Conservation (phyloP, 257 asterid genomes). For the Gentiana straminea region DNA sequence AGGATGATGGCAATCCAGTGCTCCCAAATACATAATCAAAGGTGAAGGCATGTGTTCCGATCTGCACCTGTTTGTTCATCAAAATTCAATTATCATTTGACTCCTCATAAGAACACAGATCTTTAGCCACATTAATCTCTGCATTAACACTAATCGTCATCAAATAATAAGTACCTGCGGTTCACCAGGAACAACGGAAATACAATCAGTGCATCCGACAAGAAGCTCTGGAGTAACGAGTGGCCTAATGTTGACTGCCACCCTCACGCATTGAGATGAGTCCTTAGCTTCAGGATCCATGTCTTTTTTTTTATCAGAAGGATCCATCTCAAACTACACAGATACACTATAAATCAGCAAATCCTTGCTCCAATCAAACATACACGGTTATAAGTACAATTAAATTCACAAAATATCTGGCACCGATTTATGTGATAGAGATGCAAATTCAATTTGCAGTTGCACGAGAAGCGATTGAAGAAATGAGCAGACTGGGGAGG, state of each 20-base stretch:
- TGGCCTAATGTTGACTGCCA: slow-evolving; percentile 81
- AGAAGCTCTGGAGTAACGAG: slow-evolving; percentile 87
- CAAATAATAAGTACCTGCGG: slow-evolving; percentile 47
- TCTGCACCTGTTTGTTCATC: slow-evolving; percentile 62
- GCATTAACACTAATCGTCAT: background rate
- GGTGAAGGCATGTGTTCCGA: slow-evolving; percentile 91
- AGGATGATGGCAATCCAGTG: slow-evolving; percentile 45
- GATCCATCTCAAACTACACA: slow-evolving; percentile 38
- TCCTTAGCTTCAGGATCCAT: slow-evolving; percentile 31
- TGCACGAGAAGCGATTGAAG: background rate
- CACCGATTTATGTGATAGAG: background rate
- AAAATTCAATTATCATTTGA: slow-evolving; percentile 9
- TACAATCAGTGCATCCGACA: slow-evolving; percentile 80
- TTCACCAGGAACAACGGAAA: slow-evolving; percentile 59
- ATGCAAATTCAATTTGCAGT: background rate
- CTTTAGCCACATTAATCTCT: background rate
- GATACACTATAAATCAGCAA: slow-evolving; percentile 5
- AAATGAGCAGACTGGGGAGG: background rate
- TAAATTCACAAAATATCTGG: background rate
- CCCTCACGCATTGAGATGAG: slow-evolving; percentile 69
- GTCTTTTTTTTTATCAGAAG: too few species aligned
- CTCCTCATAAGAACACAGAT: background rate
- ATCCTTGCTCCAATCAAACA: slow-evolving; percentile 3
- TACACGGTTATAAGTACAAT: background rate
- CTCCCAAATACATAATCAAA: slow-evolving; percentile 78